Percentiles rank a stretch among this genome's conserved stretches.
These are phyloP conservation scores for Crataegus laevigata DNA, from an alignment of 306 rosid species.

Conservation along the genomic window DNA sequence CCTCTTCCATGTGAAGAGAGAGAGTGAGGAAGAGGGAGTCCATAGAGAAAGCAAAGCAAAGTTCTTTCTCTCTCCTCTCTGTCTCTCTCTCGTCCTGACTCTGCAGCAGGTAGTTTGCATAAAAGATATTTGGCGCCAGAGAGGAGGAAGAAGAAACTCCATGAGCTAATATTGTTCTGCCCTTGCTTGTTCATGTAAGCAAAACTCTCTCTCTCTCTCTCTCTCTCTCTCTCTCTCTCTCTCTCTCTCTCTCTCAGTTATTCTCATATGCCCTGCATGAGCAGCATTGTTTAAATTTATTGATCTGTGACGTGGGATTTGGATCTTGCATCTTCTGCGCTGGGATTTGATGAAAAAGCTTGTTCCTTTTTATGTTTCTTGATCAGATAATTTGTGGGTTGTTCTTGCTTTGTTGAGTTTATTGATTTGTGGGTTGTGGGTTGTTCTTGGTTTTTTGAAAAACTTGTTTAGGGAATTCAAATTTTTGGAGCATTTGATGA, in stretches of 20 bases:
- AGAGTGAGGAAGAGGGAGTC: not conserved
- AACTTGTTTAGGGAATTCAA: not conserved
- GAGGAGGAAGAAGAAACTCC: constrained; percentile 1
- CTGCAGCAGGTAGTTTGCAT: not conserved
- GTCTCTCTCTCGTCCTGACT: not conserved
- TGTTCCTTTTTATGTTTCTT: constrained; percentile 8
- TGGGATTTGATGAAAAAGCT: constrained; percentile 13
- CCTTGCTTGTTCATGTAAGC: not conserved
- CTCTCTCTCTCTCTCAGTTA: not conserved
- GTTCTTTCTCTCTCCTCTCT: not conserved
- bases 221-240: not conserved
- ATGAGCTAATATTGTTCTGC: constrained; percentile 11
- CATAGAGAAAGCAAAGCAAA: constrained; percentile 15
- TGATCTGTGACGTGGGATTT: not conserved
- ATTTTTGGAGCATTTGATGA: not conserved
- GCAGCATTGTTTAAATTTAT: not conserved
- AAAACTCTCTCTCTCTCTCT: constrained; percentile 11
- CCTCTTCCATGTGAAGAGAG: constrained; percentile 19
- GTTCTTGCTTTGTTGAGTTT: constrained; percentile 14
- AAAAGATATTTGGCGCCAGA: constrained; percentile 11
- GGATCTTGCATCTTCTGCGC: constrained; percentile 6
- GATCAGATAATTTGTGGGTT: constrained; percentile 10
- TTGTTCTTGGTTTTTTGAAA: constrained; percentile 1
- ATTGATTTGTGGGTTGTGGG: constrained; percentile 15
- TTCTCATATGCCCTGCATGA: not conserved